Base-by-base conservation (phyloP, 75 land plant genomes). In the Chamaecyparis obtusa region DNA sequence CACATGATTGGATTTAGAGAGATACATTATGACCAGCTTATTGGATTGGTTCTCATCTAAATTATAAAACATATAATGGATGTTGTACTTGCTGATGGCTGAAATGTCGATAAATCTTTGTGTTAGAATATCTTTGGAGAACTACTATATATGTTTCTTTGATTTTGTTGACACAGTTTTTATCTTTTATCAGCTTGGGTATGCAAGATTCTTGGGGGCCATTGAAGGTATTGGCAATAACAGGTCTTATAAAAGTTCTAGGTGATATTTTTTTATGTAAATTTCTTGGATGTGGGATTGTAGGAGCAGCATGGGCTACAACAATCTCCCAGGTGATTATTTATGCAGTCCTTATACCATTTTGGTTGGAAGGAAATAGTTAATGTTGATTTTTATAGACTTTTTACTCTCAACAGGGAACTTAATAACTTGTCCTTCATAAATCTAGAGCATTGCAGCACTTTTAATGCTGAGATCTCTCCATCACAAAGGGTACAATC, bases 301-400 rank as follows among this genome's bases (percentile, higher is more conserved):
- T 96, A 80, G 98, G 98, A 72, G 99, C 98, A 41, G 99, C 99
- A 87, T 98, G 98, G 98, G 99, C 99, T 85, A 98, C 99, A 69
- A 92, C 93, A 93, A 87, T 90, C 24, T 98, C 99, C 83, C 99
- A 98, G 88, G 99, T 98, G 84, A 83, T 90, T 3, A 71, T 35
- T 89, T 82, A 56, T 75, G 24, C 15, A 49, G 46, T 78, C 46
- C 41, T 60, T 41, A 5, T 21, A 83, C 13, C 49, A 27, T 19
- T 30, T 80, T 81, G 36, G 15, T 32, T 49, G 24, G 5, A n/a
- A 60, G 35, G 21, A 15, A 44, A 77, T 4, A 67, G 43, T 82
- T 7, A 19, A 17, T 24, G 74, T 64, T 67, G 35, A 39, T 43
- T 37, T 32, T 33, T 36, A 35, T 86, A 16, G 36, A 24, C 56